Conservation (phyloP, 2,329 filamentous ascomycete species). For the Apiospora malaysiana region DNA sequence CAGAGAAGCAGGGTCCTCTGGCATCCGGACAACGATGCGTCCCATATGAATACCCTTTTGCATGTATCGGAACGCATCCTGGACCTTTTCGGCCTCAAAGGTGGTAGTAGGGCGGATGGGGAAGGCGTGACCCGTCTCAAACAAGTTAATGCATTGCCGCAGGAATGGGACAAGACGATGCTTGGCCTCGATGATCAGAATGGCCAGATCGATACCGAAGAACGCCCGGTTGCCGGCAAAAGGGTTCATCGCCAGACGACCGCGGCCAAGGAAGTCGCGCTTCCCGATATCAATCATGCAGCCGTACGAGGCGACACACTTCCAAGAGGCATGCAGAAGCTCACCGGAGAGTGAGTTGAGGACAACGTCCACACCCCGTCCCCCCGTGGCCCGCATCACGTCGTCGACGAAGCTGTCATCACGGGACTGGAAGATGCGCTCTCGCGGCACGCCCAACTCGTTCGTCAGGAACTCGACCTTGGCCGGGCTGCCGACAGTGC, state of each 20-base stretch:
- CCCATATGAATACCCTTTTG: neutral
- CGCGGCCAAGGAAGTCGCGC: neutral
- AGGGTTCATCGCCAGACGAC: neutral
- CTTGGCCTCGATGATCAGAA: too few species aligned
- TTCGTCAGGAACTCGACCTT: slow-evolving; percentile 23
- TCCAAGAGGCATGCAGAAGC: neutral
- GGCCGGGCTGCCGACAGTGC: slow-evolving; percentile 22
- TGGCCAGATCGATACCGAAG: neutral
- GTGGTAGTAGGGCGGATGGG: too few species aligned
- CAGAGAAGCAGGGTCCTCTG: neutral
- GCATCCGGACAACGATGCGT: neutral
- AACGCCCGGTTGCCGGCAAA: neutral
- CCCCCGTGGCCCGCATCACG: neutral
- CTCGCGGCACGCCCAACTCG: slow-evolving; percentile 18
- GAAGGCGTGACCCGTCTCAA: too few species aligned
- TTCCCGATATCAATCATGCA: neutral
- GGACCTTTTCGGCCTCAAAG: too few species aligned
- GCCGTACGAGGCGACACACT: neutral
- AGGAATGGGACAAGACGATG: too few species aligned
- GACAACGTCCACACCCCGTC: neutral
- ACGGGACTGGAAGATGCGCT: slow-evolving; percentile 26
- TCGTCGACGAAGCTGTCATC: slow-evolving; percentile 22
- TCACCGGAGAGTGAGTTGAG: neutral
- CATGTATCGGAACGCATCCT: too few species aligned
- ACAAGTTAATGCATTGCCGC: too few species aligned